A percentile compares a stretch with the other conserved stretches of the same genome.
Conservation (phyloP, 768 basidiomycete genomes). For the Lactarius tabidus region DNA sequence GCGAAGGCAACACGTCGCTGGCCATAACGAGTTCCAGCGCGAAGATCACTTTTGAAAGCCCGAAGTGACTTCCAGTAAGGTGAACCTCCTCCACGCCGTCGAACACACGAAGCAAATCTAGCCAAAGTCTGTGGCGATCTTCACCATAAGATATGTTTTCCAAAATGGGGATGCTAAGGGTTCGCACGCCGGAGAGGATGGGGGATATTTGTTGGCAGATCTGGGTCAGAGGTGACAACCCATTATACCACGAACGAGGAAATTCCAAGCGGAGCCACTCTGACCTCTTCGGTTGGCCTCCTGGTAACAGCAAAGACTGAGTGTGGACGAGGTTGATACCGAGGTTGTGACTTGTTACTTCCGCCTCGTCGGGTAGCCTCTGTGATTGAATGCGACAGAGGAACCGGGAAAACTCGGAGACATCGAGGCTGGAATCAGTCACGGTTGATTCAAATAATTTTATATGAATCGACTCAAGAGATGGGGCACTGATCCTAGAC, state of each 20-base stretch:
- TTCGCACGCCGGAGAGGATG: background rate
- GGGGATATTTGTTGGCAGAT: background rate
- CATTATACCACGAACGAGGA: background rate
- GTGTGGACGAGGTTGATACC: background rate
- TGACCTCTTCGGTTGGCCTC: background rate
- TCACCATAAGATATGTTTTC: too few species aligned
- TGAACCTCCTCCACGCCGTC: background rate
- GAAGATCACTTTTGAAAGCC: background rate
- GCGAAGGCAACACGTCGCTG: background rate
- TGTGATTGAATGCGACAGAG: background rate
- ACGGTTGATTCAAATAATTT: background rate
- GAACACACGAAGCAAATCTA: background rate
- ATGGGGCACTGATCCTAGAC: background rate
- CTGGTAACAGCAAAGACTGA: background rate
- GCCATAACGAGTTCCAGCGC: background rate
- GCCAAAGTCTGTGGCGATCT: background rate
- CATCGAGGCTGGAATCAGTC: background rate
- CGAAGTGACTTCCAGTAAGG: background rate
- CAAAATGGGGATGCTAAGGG: background rate
- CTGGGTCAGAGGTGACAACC: background rate
- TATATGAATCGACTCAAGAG: background rate
- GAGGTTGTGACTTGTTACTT: background rate
- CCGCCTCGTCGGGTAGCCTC: background rate
- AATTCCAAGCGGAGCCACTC: background rate
- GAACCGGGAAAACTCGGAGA: conserved; percentile 1